phyloP scores from a whole-genome alignment of 345 rosid species.

The Diplotaxis tenuifolia region DNA sequence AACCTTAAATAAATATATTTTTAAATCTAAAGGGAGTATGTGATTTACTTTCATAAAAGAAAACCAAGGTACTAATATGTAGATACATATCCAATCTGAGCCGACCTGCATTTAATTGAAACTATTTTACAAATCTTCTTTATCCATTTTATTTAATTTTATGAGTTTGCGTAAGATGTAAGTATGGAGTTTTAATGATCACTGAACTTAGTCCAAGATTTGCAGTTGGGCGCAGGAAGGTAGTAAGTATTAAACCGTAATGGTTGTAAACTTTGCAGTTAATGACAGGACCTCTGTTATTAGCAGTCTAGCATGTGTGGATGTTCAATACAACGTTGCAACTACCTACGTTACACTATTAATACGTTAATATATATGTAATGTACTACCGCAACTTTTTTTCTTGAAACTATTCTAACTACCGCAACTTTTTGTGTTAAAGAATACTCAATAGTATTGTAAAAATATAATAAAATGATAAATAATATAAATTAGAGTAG shows the following conservation, averaged over 20 bases:
- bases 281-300: not conserved
- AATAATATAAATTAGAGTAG: not conserved
- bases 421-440: not conserved
- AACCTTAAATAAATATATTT: too few species aligned
- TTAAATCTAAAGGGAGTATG: too few species aligned
- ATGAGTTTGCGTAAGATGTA: slow-evolving; percentile 11
- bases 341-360: not conserved
- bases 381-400: not conserved
- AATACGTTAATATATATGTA: not conserved
- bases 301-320: not conserved
- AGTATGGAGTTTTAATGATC: slow-evolving; percentile 12
- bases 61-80: not conserved
- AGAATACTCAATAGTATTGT: not conserved
- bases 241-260: not conserved
- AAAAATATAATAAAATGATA: not conserved
- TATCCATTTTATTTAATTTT: not conserved
- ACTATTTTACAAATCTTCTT: not conserved
- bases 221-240: not conserved
- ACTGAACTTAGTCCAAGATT: slow-evolving; percentile 12
- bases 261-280: not conserved
- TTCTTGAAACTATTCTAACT: too few species aligned
- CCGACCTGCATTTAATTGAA: slow-evolving; percentile 7
- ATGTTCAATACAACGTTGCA: not conserved
- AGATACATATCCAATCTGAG: slow-evolving; percentile 1
- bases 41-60: not conserved